Evolutionary conservation across 257 asterid species (phyloP).

Genomic region (Gynochthodes officinalis): DNA sequence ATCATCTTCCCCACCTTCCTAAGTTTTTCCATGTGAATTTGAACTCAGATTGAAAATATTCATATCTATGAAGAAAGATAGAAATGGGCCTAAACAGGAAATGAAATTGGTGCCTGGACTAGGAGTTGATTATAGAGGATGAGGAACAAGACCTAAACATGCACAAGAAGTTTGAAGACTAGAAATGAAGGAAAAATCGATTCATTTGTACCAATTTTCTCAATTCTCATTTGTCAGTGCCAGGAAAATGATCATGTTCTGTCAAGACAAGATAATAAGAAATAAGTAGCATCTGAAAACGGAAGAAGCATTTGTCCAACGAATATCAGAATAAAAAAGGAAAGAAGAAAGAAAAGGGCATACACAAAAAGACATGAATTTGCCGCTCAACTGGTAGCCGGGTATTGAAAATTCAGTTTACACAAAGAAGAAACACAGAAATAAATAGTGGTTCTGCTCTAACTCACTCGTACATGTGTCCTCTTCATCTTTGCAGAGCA

Average conservation of each 20-base stretch:
- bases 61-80: too few relatives aligned
- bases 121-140: too few relatives aligned
- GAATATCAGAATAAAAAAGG: neutral
- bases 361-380: neutral
- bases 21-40: too few relatives aligned
- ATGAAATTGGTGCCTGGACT: too few relatives aligned
- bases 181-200: neutral
- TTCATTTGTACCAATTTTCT: neutral
- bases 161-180: neutral
- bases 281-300: neutral
- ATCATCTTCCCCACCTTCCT: too few relatives aligned
- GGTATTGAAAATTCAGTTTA: neutral
- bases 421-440: neutral
- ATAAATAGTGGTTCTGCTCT: neutral
- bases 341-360: neutral
- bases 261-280: neutral
- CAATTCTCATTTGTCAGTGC: neutral
- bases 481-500: neutral
- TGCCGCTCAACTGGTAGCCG: neutral
- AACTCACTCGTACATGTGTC: neutral
- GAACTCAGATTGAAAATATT: too few relatives aligned
- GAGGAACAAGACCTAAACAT: too few relatives aligned
- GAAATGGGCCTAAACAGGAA: too few relatives aligned
- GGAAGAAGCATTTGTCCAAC: too few relatives aligned
- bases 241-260: neutral